Conservation (phyloP, 2,329 filamentous ascomycete species). For the Tympanopsis confertula region DNA sequence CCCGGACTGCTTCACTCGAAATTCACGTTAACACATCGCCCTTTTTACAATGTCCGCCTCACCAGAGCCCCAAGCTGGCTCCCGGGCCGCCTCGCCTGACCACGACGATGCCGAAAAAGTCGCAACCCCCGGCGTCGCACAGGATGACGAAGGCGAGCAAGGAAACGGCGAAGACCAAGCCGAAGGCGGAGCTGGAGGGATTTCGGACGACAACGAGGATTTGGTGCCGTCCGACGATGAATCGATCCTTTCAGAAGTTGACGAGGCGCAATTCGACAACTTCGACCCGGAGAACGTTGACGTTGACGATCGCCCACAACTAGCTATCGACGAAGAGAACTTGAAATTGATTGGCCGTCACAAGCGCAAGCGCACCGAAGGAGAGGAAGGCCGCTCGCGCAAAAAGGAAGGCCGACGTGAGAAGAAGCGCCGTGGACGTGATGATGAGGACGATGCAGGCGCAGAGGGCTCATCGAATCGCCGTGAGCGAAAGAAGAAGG, state of each 20-base stretch:
- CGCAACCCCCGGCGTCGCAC: not conserved
- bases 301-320: slow-evolving; percentile 44
- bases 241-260: slow-evolving; percentile 48
- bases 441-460: slow-evolving; percentile 30
- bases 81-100: not conserved
- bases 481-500: slow-evolving; percentile 35
- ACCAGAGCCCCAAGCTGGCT: slow-evolving; percentile 12
- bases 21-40: not conserved
- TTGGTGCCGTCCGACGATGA: not conserved
- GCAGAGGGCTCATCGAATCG: slow-evolving; percentile 29
- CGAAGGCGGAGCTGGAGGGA: slow-evolving; percentile 35
- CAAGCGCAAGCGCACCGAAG: slow-evolving; percentile 53
- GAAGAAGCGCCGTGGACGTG: slow-evolving; percentile 46
- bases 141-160: not conserved
- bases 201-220: slow-evolving; percentile 32
- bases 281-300: slow-evolving; percentile 55
- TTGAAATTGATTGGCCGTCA: slow-evolving; percentile 51
- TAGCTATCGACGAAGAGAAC: slow-evolving; percentile 58
- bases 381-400: slow-evolving; percentile 57
- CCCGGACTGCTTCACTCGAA: too few species aligned
- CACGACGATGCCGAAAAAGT: not conserved
- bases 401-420: slow-evolving; percentile 59
- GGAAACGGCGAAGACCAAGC: slow-evolving; percentile 26
- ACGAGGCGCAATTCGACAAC: slow-evolving; percentile 59
- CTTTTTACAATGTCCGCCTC: slow-evolving; percentile 21